These are phyloP conservation scores for Solanum tarijense DNA, from an alignment of 257 asterid species.

Conservation along the genomic window DNA sequence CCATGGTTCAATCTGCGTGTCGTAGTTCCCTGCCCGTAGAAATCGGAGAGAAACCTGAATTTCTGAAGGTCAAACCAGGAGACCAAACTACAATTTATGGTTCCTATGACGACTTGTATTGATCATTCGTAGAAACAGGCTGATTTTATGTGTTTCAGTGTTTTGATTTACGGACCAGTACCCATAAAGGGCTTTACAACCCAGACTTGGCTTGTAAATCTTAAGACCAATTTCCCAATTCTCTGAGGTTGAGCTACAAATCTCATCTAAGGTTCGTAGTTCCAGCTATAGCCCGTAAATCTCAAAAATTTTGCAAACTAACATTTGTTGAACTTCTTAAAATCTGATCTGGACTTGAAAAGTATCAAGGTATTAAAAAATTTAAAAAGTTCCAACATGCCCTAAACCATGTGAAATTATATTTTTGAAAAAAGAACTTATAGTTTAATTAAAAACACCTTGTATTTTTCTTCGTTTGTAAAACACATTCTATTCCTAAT, in stretches of 20 bases:
- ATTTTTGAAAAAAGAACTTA: too few species aligned
- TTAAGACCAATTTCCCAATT: too few species aligned
- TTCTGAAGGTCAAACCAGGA: background rate
- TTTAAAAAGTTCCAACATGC: background rate
- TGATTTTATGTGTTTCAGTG: background rate
- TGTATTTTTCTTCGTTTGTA: background rate
- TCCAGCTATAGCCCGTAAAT: too few species aligned
- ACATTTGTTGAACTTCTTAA: background rate
- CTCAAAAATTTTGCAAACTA: rapidly evolving
- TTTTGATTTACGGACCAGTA: background rate
- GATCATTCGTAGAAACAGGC: background rate
- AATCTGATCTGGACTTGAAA: background rate
- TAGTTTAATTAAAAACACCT: background rate
- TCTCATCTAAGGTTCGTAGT: too few species aligned
- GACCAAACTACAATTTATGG: background rate
- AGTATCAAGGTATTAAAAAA: background rate
- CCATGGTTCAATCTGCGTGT: too few species aligned
- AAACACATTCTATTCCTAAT: background rate
- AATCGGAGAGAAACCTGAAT: background rate
- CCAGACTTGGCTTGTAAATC: background rate
- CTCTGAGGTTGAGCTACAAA: too few species aligned
- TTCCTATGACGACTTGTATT: too few species aligned
- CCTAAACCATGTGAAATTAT: background rate
- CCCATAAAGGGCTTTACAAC: background rate
- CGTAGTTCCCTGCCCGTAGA: background rate